These are phyloP conservation scores for Dactylellina drechsleri DNA, from an alignment of 2,329 filamentous ascomycete species.

Conservation along the genomic window DNA sequence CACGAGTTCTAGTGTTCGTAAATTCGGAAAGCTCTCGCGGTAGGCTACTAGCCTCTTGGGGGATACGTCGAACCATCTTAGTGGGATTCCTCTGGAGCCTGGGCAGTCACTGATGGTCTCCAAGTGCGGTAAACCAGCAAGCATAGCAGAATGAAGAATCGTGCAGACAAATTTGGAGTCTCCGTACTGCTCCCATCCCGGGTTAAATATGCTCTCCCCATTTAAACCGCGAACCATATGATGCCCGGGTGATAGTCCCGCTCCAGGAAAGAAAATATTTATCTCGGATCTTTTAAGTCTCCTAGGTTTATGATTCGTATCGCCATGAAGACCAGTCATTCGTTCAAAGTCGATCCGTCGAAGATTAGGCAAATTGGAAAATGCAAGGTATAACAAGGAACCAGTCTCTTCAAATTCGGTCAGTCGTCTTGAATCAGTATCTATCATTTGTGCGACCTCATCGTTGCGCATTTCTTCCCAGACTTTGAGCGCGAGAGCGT, in stretches of 20 bases:
- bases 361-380: constrained; percentile 17
- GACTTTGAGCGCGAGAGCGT: neutral
- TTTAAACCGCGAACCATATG: neutral
- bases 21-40: neutral
- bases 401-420: neutral
- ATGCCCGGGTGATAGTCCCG: neutral
- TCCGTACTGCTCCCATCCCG: neutral
- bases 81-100: neutral
- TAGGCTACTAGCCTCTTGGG: neutral
- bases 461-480: neutral
- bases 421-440: neutral
- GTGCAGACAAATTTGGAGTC: neutral
- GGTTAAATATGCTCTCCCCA: neutral
- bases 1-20: neutral
- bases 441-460: neutral
- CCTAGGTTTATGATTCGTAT: neutral
- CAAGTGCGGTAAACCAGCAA: neutral
- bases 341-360: neutral
- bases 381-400: neutral
- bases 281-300: constrained; percentile 6
- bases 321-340: neutral
- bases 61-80: neutral
- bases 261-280: constrained; percentile 22
- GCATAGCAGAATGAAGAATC: neutral
- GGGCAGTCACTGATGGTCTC: neutral